phyloP scores from a whole-genome alignment of 345 rosid species.

The Gossypium mustelinum region DNA sequence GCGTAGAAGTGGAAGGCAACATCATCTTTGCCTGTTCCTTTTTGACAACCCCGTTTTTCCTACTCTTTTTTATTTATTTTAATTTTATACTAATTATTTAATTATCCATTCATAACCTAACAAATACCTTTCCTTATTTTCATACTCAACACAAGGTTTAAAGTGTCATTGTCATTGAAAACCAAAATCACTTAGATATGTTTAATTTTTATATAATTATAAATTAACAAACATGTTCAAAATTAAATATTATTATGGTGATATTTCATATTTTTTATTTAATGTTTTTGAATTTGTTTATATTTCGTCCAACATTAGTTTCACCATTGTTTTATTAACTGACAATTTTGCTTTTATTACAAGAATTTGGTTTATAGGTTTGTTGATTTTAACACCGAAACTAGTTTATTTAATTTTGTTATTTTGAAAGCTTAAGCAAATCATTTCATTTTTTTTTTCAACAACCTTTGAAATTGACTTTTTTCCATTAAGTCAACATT shows the following conservation, averaged over 20 bases:
- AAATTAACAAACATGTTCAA: neutral
- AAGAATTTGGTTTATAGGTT: neutral
- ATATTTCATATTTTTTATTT: neutral
- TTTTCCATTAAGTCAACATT: neutral
- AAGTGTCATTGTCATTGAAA: no score
- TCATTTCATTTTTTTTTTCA: neutral
- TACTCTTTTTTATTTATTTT: neutral
- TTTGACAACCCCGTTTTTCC: slow-evolving; percentile 5
- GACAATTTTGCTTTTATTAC: neutral
- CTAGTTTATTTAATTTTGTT: slow-evolving; percentile 5
- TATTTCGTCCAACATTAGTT: neutral
- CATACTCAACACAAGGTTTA: neutral
- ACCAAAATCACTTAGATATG: no score
- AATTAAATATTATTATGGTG: no score
- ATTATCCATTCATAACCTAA: neutral
- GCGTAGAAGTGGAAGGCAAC: neutral
- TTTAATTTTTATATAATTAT: no score
- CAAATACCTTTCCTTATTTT: neutral
- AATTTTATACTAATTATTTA: neutral
- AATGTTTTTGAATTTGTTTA: neutral
- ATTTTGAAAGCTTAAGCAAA: slow-evolving; percentile 4
- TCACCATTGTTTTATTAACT: neutral
- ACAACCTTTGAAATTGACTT: neutral
- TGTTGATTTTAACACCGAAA: neutral
- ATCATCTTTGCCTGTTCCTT: neutral